Conservation (phyloP, 2,329 filamentous ascomycete species). For the Macroventuria anomochaeta region DNA sequence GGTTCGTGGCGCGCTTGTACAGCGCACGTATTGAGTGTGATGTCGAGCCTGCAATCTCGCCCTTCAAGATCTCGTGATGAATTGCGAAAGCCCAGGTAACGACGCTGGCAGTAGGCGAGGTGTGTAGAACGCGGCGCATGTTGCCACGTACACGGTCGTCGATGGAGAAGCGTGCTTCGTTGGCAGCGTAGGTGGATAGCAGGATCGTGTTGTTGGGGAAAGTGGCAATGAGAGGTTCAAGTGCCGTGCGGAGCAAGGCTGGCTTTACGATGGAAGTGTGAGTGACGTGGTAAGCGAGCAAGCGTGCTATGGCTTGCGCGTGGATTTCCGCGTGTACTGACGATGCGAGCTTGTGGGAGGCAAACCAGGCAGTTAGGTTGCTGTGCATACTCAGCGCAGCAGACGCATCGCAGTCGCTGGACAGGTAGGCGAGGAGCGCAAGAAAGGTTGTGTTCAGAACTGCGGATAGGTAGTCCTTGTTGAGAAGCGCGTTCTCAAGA, state of each 20-base stretch:
- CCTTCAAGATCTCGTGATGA: conserved; percentile 59
- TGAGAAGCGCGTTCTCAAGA: conserved; percentile 63
- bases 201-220: conserved; percentile 83
- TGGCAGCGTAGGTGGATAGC: conserved; percentile 73
- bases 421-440: conserved; percentile 72
- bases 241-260: conserved; percentile 65
- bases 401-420: conserved; percentile 45
- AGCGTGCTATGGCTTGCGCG: conserved; percentile 70
- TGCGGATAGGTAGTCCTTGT: conserved; percentile 52
- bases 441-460: conserved; percentile 66
- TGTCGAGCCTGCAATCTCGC: conserved; percentile 52
- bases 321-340: conserved; percentile 64
- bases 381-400: conserved; percentile 50
- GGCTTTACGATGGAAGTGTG: conserved; percentile 72
- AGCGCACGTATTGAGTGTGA: conserved; percentile 61
- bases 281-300: conserved; percentile 71
- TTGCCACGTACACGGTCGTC: conserved; percentile 77
- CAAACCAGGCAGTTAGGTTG: conserved; percentile 31
- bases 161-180: conserved; percentile 73
- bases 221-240: conserved; percentile 64
- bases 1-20: conserved; percentile 60
- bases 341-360: conserved; percentile 24
- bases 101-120: conserved; percentile 46
- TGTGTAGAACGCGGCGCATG: conserved; percentile 55
- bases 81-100: conserved; percentile 63